phyloP scores from a whole-genome alignment of 2,329 filamentous ascomycete genomes.

The Paracamarosporium sp. region DNA sequence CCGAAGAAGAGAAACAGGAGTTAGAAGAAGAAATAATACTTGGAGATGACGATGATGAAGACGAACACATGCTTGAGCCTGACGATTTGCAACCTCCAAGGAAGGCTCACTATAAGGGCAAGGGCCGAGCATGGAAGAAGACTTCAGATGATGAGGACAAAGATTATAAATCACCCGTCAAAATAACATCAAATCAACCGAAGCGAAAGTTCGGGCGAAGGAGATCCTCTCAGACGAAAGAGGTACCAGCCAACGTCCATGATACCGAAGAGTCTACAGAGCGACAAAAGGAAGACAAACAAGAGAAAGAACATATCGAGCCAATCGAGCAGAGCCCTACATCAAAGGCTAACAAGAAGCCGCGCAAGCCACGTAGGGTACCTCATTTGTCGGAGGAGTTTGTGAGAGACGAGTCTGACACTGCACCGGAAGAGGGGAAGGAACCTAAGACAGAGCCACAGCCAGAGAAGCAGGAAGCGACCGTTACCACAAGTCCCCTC shows the following conservation, averaged over 20 bases:
- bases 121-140: constrained; percentile 41
- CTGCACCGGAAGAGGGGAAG: constrained; percentile 2
- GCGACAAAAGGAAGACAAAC: not conserved
- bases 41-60: constrained; percentile 9
- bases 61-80: not conserved
- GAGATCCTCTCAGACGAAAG: constrained; percentile 6
- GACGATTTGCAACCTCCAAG: constrained; percentile 2
- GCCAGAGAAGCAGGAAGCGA: not conserved
- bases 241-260: not conserved
- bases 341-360: constrained; percentile 7
- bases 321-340: not conserved
- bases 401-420: constrained; percentile 13
- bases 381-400: constrained; percentile 16
- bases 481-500: not conserved
- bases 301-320: not conserved
- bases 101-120: constrained; percentile 36
- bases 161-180: constrained; percentile 23
- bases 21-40: not conserved
- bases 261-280: not conserved
- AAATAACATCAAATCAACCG: constrained; percentile 2
- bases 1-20: constrained; percentile 7
- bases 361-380: constrained; percentile 10
- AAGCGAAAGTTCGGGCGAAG: constrained; percentile 8
- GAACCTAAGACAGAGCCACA: not conserved
- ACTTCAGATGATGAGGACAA: constrained; percentile 39